A percentile compares a stretch with the other conserved stretches of the same genome.
phyloP scores from a whole-genome alignment of 1,139 yeast species.

The Lizanozyma gosingica region DNA sequence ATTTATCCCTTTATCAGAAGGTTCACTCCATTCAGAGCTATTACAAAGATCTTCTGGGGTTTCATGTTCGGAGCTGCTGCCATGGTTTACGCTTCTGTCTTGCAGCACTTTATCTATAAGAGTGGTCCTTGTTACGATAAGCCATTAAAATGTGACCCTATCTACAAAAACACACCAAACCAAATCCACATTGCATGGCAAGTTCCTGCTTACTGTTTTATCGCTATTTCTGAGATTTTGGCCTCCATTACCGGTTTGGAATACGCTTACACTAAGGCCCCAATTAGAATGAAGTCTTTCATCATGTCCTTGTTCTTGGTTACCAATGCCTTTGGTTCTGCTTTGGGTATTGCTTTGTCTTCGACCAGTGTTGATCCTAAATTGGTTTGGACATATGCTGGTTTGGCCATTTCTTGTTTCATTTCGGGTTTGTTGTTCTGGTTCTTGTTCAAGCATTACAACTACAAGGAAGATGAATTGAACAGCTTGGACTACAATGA shows the following conservation, averaged over 20 bases:
- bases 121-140: conserved; percentile 70
- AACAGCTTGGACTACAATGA: conserved; percentile 38
- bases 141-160: conserved; percentile 33
- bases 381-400: conserved; percentile 58
- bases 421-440: conserved; percentile 57
- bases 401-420: conserved; percentile 51
- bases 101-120: conserved; percentile 65
- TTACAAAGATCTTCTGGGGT: conserved; percentile 68
- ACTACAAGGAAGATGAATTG: conserved; percentile 51
- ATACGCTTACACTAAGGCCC: conserved; percentile 66
- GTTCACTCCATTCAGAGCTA: conserved; percentile 54
- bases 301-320: conserved; percentile 55
- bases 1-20: conserved; percentile 49
- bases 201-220: conserved; percentile 53
- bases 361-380: conserved; percentile 61
- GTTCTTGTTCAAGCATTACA: conserved; percentile 48
- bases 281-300: conserved; percentile 55
- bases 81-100: conserved; percentile 73
- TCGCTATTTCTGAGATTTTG: conserved; percentile 56
- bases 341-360: conserved; percentile 64
- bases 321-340: conserved; percentile 61
- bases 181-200: conserved; percentile 54
- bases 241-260: conserved; percentile 62
- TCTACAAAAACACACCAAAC: conserved; percentile 32
- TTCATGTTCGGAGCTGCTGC: conserved; percentile 64